Conservation (phyloP, 352 stramenopile species). For the Aphanomyces euteiches region DNA sequence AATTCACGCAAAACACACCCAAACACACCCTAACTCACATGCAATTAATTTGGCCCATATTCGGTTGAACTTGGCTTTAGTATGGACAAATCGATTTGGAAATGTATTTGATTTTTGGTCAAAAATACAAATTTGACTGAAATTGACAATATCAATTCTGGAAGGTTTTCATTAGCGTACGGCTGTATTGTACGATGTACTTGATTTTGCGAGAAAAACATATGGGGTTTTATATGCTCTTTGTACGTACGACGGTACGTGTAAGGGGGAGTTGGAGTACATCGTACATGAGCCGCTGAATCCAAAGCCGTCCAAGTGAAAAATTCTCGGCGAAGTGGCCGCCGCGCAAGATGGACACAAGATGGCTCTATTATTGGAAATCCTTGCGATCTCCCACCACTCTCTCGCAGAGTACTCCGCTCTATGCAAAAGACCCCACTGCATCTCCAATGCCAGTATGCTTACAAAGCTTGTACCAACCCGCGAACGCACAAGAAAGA, state of each 20-base stretch:
- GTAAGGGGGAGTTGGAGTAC: neutral
- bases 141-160: too few relatives aligned
- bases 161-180: too few relatives aligned
- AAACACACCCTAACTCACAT: too few relatives aligned
- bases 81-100: too few relatives aligned
- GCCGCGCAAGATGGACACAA: neutral
- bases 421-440: constrained; percentile 15
- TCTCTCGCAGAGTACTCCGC: constrained; percentile 12
- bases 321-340: neutral
- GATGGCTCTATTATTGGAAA: constrained; percentile 4
- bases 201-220: neutral
- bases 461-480: constrained; percentile 29
- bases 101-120: too few relatives aligned
- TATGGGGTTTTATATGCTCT: neutral
- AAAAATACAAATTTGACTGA: too few relatives aligned
- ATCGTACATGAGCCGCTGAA: neutral
- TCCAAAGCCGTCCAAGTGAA: neutral
- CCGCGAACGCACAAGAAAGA: constrained; percentile 27
- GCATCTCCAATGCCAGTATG: constrained; percentile 27
- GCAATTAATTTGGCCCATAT: too few relatives aligned
- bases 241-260: neutral
- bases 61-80: too few relatives aligned
- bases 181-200: neutral
- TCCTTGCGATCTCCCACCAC: constrained; percentile 3
- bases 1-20: too few relatives aligned